A percentile compares a stretch with the other conserved stretches of the same genome.
Evolutionary conservation across 2,329 filamentous ascomycete species (phyloP).

Genomic region (Hypocreales sp.): DNA sequence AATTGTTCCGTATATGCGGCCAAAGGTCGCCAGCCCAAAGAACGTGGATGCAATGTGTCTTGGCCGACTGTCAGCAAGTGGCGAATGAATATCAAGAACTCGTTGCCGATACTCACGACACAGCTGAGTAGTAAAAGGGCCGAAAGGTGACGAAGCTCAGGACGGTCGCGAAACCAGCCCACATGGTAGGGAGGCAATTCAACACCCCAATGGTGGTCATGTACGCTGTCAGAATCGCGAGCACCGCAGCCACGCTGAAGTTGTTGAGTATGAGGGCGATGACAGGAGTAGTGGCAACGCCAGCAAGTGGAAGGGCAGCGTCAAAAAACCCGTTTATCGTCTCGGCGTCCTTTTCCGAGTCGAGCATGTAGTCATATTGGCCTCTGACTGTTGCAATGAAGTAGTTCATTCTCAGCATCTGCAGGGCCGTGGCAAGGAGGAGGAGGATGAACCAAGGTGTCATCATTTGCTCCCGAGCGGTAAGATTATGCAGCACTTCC

Average conservation of each 20-base stretch:
- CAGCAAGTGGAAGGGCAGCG: constrained; percentile 46
- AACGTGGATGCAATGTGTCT: constrained; percentile 66
- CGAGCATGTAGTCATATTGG: constrained; percentile 55
- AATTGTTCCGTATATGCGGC: constrained; percentile 63
- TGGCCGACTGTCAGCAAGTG: too few species aligned
- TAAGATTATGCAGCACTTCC: background rate
- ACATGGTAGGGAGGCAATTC: constrained; percentile 46
- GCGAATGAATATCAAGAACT: constrained; percentile 2
- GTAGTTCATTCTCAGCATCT: background rate
- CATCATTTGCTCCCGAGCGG: background rate
- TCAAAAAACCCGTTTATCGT: constrained; percentile 27
- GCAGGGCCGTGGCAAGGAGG: background rate
- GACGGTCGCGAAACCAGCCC: constrained; percentile 52
- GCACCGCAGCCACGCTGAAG: constrained; percentile 43
- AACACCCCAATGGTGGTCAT: constrained; percentile 44
- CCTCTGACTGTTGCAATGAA: constrained; percentile 49
- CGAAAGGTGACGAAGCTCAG: constrained; percentile 55
- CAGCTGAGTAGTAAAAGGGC: constrained; percentile 62
- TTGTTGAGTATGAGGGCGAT: constrained; percentile 56
- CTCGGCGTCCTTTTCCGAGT: constrained; percentile 23
- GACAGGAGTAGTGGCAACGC: constrained; percentile 53
- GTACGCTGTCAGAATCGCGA: constrained; percentile 39
- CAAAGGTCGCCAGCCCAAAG: constrained; percentile 68
- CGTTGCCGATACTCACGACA: constrained; percentile 45
- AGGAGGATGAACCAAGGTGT: background rate